These are phyloP conservation scores for Aegilops umbellulata DNA, from an alignment of 176 grass and related monocot genomes.

Conservation along the genomic window DNA sequence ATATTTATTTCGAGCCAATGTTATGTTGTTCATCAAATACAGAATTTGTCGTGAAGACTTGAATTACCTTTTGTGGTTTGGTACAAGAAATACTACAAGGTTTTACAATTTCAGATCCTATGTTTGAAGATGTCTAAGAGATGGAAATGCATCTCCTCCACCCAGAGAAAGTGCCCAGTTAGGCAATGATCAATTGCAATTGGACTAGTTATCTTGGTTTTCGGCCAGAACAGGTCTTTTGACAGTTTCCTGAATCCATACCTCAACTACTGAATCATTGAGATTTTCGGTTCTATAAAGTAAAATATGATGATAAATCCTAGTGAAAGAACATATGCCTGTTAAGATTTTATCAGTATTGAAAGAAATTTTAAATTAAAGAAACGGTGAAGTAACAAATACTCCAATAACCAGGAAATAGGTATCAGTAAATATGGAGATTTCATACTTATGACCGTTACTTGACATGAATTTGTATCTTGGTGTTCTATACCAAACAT, in stretches of 20 bases:
- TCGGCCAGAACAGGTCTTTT: neutral
- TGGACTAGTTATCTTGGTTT: neutral
- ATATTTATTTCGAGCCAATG: neutral
- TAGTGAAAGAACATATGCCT: constrained; percentile 15
- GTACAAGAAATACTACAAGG: neutral
- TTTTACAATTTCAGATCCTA: neutral
- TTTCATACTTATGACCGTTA: constrained; percentile 1
- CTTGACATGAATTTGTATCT: neutral
- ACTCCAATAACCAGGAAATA: neutral
- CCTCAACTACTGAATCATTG: neutral
- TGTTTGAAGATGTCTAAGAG: neutral
- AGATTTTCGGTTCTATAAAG: neutral
- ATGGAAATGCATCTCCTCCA: neutral
- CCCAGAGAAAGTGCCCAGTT: neutral
- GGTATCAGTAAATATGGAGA: neutral
- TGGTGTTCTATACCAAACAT: neutral
- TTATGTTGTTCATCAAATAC: neutral
- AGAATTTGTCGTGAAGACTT: neutral
- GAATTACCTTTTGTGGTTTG: neutral
- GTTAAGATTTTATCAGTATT: neutral
- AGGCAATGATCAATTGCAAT: neutral
- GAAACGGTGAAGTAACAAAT: neutral
- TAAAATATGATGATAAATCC: constrained; percentile 13
- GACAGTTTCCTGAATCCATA: neutral
- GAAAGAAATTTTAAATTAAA: neutral